These are phyloP conservation scores for Toxicodendron radicans DNA, from an alignment of 345 rosid genomes.

Conservation along the genomic window DNA sequence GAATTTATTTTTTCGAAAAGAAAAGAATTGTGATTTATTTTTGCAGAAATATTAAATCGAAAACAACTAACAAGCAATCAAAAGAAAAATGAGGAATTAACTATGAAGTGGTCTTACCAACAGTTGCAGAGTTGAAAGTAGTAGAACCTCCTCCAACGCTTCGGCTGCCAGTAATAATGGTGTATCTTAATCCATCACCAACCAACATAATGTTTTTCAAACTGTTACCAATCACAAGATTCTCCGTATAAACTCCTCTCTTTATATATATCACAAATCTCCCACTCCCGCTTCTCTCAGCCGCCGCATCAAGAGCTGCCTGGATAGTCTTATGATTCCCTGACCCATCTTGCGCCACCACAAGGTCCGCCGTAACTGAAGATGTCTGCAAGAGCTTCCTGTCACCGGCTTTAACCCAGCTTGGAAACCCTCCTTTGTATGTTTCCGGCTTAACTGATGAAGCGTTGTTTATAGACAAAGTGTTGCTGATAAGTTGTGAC, in stretches of 20 bases:
- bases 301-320: constrained; percentile 64
- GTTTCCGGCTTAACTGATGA: constrained; percentile 30
- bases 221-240: constrained; percentile 48
- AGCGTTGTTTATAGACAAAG: constrained; percentile 51
- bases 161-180: constrained; percentile 69
- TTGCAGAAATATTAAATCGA: no score
- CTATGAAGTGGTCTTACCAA: constrained; percentile 37
- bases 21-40: no score
- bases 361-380: constrained; percentile 44
- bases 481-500: constrained; percentile 59
- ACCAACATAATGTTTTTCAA: constrained; percentile 69
- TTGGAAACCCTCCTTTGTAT: constrained; percentile 53
- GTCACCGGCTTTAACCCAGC: constrained; percentile 66
- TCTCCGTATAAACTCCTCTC: constrained; percentile 68
- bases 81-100: background rate
- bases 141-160: constrained; percentile 70
- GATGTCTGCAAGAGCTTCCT: constrained; percentile 58
- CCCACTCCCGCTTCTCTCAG: constrained; percentile 45
- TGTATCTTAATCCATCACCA: constrained; percentile 66
- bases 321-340: constrained; percentile 58
- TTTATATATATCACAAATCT: constrained; percentile 74
- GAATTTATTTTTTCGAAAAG: no score
- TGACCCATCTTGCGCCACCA: constrained; percentile 73
- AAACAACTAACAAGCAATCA: background rate
- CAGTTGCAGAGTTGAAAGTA: constrained; percentile 83